phyloP scores from a whole-genome alignment of 768 basidiomycete genomes.

The Mycena vulgaris region DNA sequence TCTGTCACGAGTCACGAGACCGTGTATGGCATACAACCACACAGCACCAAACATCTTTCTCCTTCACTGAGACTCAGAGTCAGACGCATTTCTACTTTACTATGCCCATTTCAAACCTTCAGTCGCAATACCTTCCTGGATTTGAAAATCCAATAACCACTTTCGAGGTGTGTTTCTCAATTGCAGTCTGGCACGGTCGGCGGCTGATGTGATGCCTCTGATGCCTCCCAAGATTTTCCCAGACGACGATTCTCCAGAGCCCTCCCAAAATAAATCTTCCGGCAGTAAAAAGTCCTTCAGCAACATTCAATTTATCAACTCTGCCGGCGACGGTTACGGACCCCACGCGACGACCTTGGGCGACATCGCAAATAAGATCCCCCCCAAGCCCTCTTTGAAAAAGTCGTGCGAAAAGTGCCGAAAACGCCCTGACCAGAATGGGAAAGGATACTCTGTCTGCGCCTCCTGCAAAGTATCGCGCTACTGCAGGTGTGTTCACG shows the following conservation, averaged over 20 bases:
- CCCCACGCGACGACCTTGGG: conserved; percentile 30
- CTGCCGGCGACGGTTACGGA: conserved; percentile 30
- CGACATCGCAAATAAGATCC: conserved; percentile 32
- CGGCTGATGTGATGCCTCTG: not conserved
- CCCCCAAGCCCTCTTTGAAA: conserved; percentile 29
- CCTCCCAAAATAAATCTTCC: conserved; percentile 1
- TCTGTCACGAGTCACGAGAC: not conserved
- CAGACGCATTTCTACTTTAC: not conserved
- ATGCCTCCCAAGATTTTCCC: not conserved
- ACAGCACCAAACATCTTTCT: conserved; percentile 3
- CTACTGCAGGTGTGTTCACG: conserved; percentile 31
- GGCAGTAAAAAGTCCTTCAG: not conserved
- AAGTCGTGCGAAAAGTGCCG: conserved; percentile 32
- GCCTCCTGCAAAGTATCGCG: conserved; percentile 22
- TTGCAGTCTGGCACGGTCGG: not conserved
- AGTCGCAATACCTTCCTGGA: conserved; percentile 10
- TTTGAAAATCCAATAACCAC: conserved; percentile 27
- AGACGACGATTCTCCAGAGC: not conserved
- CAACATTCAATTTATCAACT: conserved; percentile 26
- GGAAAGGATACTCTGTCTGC: conserved; percentile 19
- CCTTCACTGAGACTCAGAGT: too few species aligned
- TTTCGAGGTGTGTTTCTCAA: conserved; percentile 13
- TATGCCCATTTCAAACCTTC: conserved; percentile 13
- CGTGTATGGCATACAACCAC: not conserved
- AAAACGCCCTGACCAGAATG: conserved; percentile 26